Conservation (phyloP, 768 basidiomycete species). For the Cytidiella melzeri region DNA sequence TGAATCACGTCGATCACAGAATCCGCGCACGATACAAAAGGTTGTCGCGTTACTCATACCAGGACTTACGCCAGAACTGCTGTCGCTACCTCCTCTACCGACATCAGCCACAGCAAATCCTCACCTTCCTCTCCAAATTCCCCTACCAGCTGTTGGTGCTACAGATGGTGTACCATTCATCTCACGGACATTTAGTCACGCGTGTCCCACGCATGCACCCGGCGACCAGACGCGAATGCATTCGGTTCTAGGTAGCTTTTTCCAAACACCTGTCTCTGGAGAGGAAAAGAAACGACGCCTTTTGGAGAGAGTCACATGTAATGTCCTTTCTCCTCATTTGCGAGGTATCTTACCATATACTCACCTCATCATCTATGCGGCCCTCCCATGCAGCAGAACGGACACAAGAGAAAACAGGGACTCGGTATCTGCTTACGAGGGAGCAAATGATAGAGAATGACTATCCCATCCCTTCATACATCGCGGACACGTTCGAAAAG, state of each 20-base stretch:
- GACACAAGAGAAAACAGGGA: slow-evolving; percentile 54
- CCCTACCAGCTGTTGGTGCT: slow-evolving; percentile 31
- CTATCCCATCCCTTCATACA: slow-evolving; percentile 83
- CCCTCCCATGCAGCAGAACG: slow-evolving; percentile 44
- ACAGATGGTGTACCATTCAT: slow-evolving; percentile 50
- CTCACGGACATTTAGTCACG: slow-evolving; percentile 81
- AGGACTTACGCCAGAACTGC: slow-evolving; percentile 73
- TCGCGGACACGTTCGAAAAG: slow-evolving; percentile 64
- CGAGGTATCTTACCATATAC: background rate
- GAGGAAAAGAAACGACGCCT: slow-evolving; percentile 73
- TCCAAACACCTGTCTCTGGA: slow-evolving; percentile 71
- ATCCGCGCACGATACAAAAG: slow-evolving; percentile 65
- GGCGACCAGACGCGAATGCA: slow-evolving; percentile 85
- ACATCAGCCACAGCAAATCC: slow-evolving; percentile 59
- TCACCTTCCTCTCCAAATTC: slow-evolving; percentile 46
- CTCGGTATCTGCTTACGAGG: slow-evolving; percentile 65
- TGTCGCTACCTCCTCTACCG: slow-evolving; percentile 65
- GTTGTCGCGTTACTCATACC: slow-evolving; percentile 79
- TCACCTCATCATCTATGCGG: background rate
- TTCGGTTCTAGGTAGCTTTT: slow-evolving; percentile 76
- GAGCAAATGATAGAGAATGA: slow-evolving; percentile 94
- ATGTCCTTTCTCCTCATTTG: slow-evolving; percentile 13
- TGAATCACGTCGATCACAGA: slow-evolving; percentile 36
- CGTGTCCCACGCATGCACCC: slow-evolving; percentile 88
- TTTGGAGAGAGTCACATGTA: slow-evolving; percentile 36